Percentiles rank a stretch among this genome's conserved stretches.
These are phyloP conservation scores for Boechera retrofracta DNA, from an alignment of 345 rosid genomes.

Conservation along the genomic window DNA sequence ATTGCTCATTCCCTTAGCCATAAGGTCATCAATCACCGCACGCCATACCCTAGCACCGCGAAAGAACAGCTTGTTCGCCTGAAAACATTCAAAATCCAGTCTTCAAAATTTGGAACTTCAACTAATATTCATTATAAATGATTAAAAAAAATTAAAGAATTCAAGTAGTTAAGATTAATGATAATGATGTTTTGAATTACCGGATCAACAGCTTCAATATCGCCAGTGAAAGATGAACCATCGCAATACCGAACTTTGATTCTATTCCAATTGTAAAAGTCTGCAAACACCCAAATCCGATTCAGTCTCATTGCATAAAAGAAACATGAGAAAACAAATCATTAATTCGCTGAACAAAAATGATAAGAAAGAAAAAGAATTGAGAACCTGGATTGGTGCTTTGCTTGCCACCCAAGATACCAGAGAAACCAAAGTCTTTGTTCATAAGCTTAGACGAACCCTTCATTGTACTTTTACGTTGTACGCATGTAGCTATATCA, in stretches of 20 bases:
- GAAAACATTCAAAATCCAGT: slow-evolving; percentile 42
- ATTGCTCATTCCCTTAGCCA: slow-evolving; percentile 82
- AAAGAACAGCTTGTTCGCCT: slow-evolving; percentile 76
- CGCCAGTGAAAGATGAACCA: slow-evolving; percentile 92
- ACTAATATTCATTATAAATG: too few relatives aligned
- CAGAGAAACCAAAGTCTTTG: slow-evolving; percentile 74
- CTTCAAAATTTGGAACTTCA: slow-evolving; percentile 42
- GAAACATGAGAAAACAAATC: slow-evolving; percentile 6
- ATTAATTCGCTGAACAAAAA: background rate
- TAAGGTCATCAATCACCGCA: slow-evolving; percentile 75
- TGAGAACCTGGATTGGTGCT: slow-evolving; percentile 76
- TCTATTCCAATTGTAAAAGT: slow-evolving; percentile 88
- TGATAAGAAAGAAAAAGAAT: background rate
- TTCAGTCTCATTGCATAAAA: background rate
- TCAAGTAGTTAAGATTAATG: background rate
- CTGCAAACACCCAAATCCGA: slow-evolving; percentile 41
- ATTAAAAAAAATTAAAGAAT: background rate
- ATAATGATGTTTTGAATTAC: too few relatives aligned
- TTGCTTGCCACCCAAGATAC: slow-evolving; percentile 69
- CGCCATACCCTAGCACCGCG: slow-evolving; percentile 85
- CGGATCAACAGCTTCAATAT: slow-evolving; percentile 74
- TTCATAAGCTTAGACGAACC: slow-evolving; percentile 87
- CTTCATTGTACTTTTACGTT: slow-evolving; percentile 66
- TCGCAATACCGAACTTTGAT: slow-evolving; percentile 94
- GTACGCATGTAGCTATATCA: slow-evolving; percentile 59